Base-by-base conservation (phyloP, 1,284 basidiomycete genomes). In the Phenoliferia sp. region DNA sequence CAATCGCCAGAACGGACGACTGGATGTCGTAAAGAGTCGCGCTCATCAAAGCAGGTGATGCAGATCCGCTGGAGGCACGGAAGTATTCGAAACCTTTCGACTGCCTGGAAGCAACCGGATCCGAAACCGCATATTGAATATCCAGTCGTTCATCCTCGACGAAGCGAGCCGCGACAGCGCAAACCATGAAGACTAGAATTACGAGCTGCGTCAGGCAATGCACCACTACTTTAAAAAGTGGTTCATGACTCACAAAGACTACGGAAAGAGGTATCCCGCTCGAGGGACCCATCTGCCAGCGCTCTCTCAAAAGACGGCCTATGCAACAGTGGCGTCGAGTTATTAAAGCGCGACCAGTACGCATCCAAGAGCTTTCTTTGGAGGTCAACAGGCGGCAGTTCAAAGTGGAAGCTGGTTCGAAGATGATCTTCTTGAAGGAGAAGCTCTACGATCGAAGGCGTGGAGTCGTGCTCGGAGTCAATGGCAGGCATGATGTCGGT, bases 21-120 rank as follows among this genome's bases (percentile, higher is more conserved):
- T 92, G 90, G 19, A 93, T 80, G 76, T 92, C 90, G 69, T 86
- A 87, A 28, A 92, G 77, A 63, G 83, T 84, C 4, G 88, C 85
- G 0, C 85, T 31, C 26, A 60, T 28, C 17, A 62, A 34, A 17
- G 50, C 28, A 6, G 67, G 64, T 5, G 59, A 36, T 2, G 28
- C 39, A 2, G 31, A 54, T 3, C 22, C 58, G 26, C n/a, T n/a
- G 3, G 34, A 31, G 0, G 63, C 59, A 16, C 48, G 61, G 54
- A 66, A 64, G 35, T 44, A 65, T 26, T 68, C 58, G 60, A 58
- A 63, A 16, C 65, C 65, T 1, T 59, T 59, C 35, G 54, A 33
- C 9, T 62, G 39, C 10, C 22, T 6, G 10, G 35, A 28, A 9
- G 33, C 58, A 4, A 19, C 19, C 10, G 32, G 33, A 28, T 61